A percentile compares a stretch with the other conserved stretches of the same genome.
These are phyloP conservation scores for Chenopodium berlandieri DNA, from an alignment of 148 eudicot genomes.

Conservation along the genomic window DNA sequence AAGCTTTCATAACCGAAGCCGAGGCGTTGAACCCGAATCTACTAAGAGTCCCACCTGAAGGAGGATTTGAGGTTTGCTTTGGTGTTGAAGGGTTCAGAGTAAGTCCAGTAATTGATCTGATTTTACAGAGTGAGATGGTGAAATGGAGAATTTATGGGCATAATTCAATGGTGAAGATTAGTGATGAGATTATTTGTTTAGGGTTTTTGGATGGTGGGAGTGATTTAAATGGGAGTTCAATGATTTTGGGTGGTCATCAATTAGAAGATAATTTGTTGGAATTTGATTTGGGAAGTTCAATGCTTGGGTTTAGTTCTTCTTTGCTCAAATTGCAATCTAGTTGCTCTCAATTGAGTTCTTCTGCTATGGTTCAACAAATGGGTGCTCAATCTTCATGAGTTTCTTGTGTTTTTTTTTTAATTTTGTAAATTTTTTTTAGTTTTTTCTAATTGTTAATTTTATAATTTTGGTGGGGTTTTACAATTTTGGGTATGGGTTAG, in stretches of 20 bases:
- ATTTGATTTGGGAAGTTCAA: constrained; percentile 56
- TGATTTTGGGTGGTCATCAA: constrained; percentile 72
- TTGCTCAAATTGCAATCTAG: constrained; percentile 40
- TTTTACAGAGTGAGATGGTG: constrained; percentile 84
- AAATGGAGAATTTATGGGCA: constrained; percentile 63
- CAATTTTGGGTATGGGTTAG: background rate
- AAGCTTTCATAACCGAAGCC: constrained; percentile 34
- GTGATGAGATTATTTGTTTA: constrained; percentile 53
- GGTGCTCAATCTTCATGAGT: constrained; percentile 12
- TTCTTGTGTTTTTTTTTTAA: background rate
- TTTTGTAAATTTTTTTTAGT: constrained; percentile 8
- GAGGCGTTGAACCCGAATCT: constrained; percentile 41
- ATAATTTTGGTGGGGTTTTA: background rate
- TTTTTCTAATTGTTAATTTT: background rate
- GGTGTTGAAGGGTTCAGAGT: constrained; percentile 20
- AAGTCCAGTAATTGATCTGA: constrained; percentile 58
- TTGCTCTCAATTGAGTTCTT: constrained; percentile 29
- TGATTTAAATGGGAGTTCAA: constrained; percentile 22
- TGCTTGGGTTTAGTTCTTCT: constrained; percentile 78
- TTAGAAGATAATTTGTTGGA: constrained; percentile 80
- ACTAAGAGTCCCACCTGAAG: constrained; percentile 32
- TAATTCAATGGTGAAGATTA: constrained; percentile 62
- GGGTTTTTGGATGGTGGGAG: constrained; percentile 75
- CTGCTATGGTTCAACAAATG: background rate
- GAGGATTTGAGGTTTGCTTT: constrained; percentile 48